phyloP scores from a whole-genome alignment of 768 basidiomycete genomes.

The Termitomyces sp. region DNA sequence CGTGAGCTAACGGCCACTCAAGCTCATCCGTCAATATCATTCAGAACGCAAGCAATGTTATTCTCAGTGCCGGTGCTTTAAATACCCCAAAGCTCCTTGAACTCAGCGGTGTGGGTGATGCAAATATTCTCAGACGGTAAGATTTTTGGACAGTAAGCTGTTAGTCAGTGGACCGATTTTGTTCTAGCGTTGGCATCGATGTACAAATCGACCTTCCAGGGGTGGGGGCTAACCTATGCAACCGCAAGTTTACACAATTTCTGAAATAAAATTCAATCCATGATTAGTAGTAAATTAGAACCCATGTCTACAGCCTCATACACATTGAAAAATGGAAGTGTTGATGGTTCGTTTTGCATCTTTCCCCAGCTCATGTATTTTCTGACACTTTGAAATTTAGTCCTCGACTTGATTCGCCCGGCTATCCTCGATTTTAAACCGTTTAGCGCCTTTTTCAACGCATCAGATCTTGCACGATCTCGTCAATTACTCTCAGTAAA shows the following conservation, averaged over 20 bases:
- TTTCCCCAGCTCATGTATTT: neutral
- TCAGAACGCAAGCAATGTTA: conserved; percentile 2
- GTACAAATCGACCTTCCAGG: conserved; percentile 7
- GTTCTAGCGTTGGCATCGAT: conserved; percentile 1
- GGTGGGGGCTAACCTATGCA: conserved; percentile 10
- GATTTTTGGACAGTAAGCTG: too few species aligned
- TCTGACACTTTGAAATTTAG: neutral
- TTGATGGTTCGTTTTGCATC: conserved; percentile 3
- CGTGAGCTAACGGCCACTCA: neutral
- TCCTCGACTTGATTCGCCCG: conserved; percentile 3
- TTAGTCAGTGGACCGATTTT: too few species aligned
- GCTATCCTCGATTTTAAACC: conserved; percentile 9
- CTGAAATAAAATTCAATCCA: neutral
- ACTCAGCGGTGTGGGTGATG: conserved; percentile 10
- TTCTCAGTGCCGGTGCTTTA: conserved; percentile 9
- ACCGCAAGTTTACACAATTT: neutral
- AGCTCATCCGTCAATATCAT: neutral
- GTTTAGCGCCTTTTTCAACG: conserved; percentile 1
- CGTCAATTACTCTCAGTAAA: neutral
- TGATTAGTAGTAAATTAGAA: neutral
- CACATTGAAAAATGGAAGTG: conserved; percentile 6
- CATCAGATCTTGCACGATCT: conserved; percentile 6
- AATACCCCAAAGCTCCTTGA: conserved; percentile 13
- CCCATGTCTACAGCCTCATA: conserved; percentile 8
- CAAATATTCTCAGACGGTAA: conserved; percentile 1